phyloP scores from a whole-genome alignment of 23 red algal species.

The Gracilariopsis chorda region DNA sequence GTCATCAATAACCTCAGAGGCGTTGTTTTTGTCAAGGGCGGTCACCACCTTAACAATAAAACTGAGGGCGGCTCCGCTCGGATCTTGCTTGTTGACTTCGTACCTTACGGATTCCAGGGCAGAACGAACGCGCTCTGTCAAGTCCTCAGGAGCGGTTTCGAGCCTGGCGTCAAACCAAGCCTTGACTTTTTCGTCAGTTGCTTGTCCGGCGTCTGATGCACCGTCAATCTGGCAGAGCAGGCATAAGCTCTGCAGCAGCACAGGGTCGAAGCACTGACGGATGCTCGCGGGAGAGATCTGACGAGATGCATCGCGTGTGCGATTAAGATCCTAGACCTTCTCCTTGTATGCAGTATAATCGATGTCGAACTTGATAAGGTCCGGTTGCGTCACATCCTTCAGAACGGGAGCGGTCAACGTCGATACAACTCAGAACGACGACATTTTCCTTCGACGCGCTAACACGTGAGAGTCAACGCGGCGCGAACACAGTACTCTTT shows the following conservation, averaged over 20 bases:
- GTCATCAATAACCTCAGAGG: neutral
- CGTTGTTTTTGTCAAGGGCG: neutral
- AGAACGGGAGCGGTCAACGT: neutral
- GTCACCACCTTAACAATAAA: neutral
- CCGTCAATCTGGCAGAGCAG: neutral
- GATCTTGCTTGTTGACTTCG: too few species aligned
- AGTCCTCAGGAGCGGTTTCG: too few species aligned
- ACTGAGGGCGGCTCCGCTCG: neutral
- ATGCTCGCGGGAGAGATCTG: neutral
- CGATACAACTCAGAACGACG: neutral
- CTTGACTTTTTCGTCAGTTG: neutral
- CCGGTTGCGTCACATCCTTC: neutral
- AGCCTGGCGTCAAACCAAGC: too few species aligned
- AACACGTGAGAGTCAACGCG: too few species aligned
- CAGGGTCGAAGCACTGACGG: neutral
- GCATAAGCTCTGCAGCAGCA: neutral
- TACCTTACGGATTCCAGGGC: neutral
- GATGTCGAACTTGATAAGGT: too few species aligned
- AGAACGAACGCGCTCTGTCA: too few species aligned
- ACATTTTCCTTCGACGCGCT: neutral
- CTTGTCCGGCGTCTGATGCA: neutral
- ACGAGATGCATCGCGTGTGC: neutral
- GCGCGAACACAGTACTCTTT: too few species aligned
- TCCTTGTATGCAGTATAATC: neutral
- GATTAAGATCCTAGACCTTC: neutral